These are phyloP conservation scores for Thelephora aurantiotincta DNA, from an alignment of 768 basidiomycete species.

Conservation along the genomic window DNA sequence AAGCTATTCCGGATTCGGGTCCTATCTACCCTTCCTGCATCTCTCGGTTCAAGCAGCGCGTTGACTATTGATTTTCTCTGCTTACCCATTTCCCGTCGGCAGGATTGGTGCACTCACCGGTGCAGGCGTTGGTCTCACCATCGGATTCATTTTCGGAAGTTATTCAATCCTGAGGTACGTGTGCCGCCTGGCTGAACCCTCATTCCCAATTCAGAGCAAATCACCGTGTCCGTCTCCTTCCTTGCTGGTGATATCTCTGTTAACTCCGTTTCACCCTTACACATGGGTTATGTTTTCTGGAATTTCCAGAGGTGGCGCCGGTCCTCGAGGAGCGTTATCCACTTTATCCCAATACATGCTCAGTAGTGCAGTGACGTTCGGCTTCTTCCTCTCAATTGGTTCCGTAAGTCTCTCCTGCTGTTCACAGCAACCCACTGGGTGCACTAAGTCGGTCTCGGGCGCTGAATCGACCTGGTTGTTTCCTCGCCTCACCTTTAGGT, in stretches of 20 bases:
- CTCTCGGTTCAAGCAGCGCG: background rate
- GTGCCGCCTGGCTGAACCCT: constrained; percentile 1
- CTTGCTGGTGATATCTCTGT: too few species aligned
- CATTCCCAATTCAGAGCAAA: background rate
- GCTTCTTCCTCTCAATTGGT: constrained; percentile 92
- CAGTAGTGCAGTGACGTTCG: constrained; percentile 92
- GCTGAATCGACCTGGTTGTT: too few species aligned
- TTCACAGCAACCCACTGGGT: too few species aligned
- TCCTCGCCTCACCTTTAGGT: constrained; percentile 35
- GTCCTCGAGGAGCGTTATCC: constrained; percentile 78
- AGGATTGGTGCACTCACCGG: constrained; percentile 93
- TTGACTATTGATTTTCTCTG: background rate
- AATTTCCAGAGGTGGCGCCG: constrained; percentile 61
- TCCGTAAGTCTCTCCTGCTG: constrained; percentile 38
- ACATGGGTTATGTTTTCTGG: constrained; percentile 1
- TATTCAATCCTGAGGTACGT: constrained; percentile 82
- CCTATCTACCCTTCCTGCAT: too few species aligned
- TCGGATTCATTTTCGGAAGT: constrained; percentile 93
- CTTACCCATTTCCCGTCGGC: constrained; percentile 5
- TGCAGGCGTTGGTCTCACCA: constrained; percentile 87
- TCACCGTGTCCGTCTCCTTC: too few species aligned
- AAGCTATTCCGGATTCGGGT: background rate
- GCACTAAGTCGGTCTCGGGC: too few species aligned
- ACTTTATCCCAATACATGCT: constrained; percentile 98
- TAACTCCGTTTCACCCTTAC: background rate